These are phyloP conservation scores for Colletotrichum sp. DNA, from an alignment of 2,329 filamentous ascomycete species.

Conservation along the genomic window DNA sequence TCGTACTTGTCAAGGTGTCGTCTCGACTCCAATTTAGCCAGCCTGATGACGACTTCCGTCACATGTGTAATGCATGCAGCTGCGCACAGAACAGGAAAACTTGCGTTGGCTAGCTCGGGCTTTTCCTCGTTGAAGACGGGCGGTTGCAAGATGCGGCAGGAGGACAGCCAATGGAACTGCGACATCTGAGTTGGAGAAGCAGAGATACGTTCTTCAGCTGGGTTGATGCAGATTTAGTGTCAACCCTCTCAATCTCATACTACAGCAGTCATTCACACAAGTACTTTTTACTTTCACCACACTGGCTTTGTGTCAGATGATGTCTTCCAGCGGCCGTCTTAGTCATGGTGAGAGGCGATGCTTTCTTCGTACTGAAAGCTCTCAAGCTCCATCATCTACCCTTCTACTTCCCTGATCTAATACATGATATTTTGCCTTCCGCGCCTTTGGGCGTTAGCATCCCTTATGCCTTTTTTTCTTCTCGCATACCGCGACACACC, in stretches of 20 bases:
- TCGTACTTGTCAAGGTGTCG: not conserved
- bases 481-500: not conserved
- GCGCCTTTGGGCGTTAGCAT: not conserved
- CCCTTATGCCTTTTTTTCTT: not conserved
- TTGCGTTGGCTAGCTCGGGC: conserved; percentile 1
- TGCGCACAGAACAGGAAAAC: not conserved
- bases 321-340: not conserved
- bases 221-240: not conserved
- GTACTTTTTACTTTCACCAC: too few species aligned
- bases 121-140: not conserved
- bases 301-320: not conserved
- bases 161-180: not conserved
- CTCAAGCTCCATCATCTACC: not conserved
- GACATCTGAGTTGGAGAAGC: not conserved
- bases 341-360: not conserved
- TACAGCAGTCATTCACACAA: too few species aligned
- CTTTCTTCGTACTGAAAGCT: not conserved
- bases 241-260: accelerated
- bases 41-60: not conserved
- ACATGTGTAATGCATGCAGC: not conserved
- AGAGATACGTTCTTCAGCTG: not conserved
- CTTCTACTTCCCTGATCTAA: not conserved
- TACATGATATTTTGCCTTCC: not conserved
- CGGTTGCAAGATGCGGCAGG: not conserved
- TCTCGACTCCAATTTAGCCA: not conserved